A percentile compares a stretch with the other conserved stretches of the same genome.
These are phyloP conservation scores for Meyerozyma elateridarum DNA, from an alignment of 1,139 yeast species.

Conservation along the genomic window DNA sequence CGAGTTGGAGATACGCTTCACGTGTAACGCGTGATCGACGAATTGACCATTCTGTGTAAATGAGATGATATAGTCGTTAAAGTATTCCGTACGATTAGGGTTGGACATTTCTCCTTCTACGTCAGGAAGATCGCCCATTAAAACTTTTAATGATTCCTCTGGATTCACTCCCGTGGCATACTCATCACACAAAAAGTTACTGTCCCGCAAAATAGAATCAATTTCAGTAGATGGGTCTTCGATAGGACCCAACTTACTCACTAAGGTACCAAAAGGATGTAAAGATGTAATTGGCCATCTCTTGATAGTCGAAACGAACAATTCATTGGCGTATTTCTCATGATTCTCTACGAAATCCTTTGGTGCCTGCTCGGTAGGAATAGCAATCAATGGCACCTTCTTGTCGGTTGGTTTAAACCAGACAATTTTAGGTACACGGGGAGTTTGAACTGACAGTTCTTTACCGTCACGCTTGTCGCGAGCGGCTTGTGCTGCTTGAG, in stretches of 20 bases:
- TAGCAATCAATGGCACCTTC: constrained; percentile 94
- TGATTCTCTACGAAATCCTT: constrained; percentile 91
- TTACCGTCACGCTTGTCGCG: constrained; percentile 59
- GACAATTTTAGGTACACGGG: constrained; percentile 81
- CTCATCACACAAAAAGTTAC: constrained; percentile 85
- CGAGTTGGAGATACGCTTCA: constrained; percentile 53
- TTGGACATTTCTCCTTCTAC: constrained; percentile 31
- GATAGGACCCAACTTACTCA: constrained; percentile 79
- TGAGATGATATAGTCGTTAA: constrained; percentile 61
- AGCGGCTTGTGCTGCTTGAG: constrained; percentile 88
- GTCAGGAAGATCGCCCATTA: constrained; percentile 34
- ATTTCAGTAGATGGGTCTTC: constrained; percentile 77
- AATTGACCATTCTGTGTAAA: constrained; percentile 56
- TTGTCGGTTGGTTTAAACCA: constrained; percentile 99
- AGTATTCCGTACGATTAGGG: constrained; percentile 51
- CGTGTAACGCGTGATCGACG: constrained; percentile 78
- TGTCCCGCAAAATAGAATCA: constrained; percentile 87
- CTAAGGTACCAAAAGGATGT: constrained; percentile 94
- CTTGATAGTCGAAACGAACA: constrained; percentile 91
- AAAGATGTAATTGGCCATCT: constrained; percentile 99
- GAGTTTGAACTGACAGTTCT: constrained; percentile 45
- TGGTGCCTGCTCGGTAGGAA: constrained; percentile 98
- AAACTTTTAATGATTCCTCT: constrained; percentile 6
- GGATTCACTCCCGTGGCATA: constrained; percentile 51
- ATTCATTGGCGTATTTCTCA: constrained; percentile 71